Percentiles rank a stretch among this genome's conserved stretches.
Evolutionary conservation across 495 filamentous ascomycete species (phyloP).

Genomic region (Penicillium canescens): DNA sequence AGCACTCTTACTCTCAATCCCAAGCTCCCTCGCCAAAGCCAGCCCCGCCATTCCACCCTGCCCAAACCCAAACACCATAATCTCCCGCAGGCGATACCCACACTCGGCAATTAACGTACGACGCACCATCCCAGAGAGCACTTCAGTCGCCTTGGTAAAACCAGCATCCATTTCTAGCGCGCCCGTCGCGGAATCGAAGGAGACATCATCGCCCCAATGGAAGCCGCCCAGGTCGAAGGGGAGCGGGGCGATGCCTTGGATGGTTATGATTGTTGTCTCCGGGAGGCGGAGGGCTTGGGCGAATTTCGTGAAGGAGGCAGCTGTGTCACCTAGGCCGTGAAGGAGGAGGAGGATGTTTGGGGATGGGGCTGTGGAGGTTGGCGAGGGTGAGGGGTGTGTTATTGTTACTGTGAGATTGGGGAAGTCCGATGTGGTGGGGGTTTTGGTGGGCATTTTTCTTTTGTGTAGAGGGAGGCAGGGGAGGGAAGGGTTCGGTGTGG

Average conservation of each 20-base stretch:
- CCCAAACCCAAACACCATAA: constrained; percentile 81
- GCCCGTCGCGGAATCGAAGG: constrained; percentile 60
- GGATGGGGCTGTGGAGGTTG: constrained; percentile 27
- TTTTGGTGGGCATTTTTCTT: constrained; percentile 38
- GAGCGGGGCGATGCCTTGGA: constrained; percentile 72
- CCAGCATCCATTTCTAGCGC: constrained; percentile 79
- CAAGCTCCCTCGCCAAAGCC: constrained; percentile 48
- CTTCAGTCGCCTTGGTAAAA: constrained; percentile 53
- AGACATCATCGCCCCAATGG: constrained; percentile 92
- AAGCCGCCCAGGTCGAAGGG: constrained; percentile 76
- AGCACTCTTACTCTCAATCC: background rate
- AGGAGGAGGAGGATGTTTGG: constrained; percentile 83
- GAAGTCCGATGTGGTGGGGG: constrained; percentile 51
- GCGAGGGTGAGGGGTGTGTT: constrained; percentile 24
- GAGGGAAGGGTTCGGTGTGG: background rate
- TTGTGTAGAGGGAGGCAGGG: background rate
- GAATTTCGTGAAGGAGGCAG: constrained; percentile 68
- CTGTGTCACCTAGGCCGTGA: constrained; percentile 85
- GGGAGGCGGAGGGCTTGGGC: constrained; percentile 74
- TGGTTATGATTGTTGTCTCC: constrained; percentile 72
- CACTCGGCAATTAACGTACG: constrained; percentile 64
- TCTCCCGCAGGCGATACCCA: constrained; percentile 66
- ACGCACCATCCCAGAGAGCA: constrained; percentile 60
- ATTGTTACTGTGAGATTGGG: constrained; percentile 46
- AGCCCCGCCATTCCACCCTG: constrained; percentile 85